These are phyloP conservation scores for Lagenidium sp. DNA, from an alignment of 352 stramenopile species.

Conservation along the genomic window DNA sequence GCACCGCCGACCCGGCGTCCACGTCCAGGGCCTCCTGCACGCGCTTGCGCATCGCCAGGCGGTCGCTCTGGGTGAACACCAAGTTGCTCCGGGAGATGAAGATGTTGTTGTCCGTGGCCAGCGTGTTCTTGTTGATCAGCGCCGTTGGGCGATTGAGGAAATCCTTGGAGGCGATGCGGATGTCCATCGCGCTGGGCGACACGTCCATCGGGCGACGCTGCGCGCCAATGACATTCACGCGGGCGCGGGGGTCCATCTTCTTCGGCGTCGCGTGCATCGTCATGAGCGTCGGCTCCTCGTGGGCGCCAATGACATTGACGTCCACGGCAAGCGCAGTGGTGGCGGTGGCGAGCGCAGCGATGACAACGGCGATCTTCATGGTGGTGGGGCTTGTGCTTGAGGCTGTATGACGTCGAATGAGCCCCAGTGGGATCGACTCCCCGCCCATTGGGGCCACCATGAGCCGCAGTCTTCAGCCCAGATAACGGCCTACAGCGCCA, in stretches of 20 bases:
- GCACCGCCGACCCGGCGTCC: background rate
- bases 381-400: background rate
- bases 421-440: no score
- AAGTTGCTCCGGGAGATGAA: slow-evolving; percentile 11
- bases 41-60: slow-evolving; percentile 2
- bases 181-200: background rate
- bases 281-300: background rate
- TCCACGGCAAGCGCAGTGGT: background rate
- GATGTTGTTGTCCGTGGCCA: slow-evolving; percentile 17
- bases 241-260: background rate
- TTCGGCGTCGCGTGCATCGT: background rate
- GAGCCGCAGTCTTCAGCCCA: background rate
- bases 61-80: slow-evolving; percentile 10
- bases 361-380: background rate
- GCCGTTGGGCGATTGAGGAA: slow-evolving; percentile 9
- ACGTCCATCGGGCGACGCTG: no score
- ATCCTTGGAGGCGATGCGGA: slow-evolving; percentile 3
- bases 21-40: slow-evolving; percentile 1
- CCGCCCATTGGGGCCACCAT: no score
- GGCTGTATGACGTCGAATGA: background rate
- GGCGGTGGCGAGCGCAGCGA: background rate
- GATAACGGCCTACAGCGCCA: background rate
- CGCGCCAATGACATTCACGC: background rate
- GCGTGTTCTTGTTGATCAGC: slow-evolving; percentile 18
- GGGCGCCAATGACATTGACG: background rate